Percentiles rank a stretch among this genome's conserved stretches.
Conservation (phyloP, 2,329 filamentous ascomycete genomes). For the Whalleya microplaca region DNA sequence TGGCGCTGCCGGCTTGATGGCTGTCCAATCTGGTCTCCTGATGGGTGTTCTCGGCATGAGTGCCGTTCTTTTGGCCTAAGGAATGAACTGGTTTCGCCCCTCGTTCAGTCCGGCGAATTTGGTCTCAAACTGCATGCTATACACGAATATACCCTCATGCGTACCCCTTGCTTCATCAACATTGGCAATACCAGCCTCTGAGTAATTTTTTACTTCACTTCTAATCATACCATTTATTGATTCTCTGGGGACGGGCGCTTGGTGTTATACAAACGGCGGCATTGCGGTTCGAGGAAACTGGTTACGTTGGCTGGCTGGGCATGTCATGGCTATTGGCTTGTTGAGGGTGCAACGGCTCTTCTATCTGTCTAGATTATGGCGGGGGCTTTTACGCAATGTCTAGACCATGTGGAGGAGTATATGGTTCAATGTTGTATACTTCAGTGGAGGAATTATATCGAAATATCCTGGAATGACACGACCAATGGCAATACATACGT, state of each 20-base stretch:
- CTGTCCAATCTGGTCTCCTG: constrained; percentile 32
- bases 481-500: constrained; percentile 26
- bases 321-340: neutral
- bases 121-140: too few relatives aligned
- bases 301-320: constrained; percentile 8
- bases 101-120: too few relatives aligned
- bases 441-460: constrained; percentile 13
- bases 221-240: constrained; percentile 9
- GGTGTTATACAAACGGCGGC: constrained; percentile 8
- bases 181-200: neutral
- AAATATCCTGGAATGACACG: constrained; percentile 9
- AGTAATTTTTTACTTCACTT: constrained; percentile 19
- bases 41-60: constrained; percentile 33
- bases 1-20: constrained; percentile 28
- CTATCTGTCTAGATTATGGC: constrained; percentile 28
- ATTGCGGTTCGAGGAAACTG: constrained; percentile 10
- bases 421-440: constrained; percentile 26
- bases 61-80: constrained; percentile 33
- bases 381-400: constrained; percentile 18
- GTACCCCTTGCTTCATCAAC: neutral
- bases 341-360: constrained; percentile 24
- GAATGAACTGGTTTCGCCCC: neutral
- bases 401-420: constrained; percentile 26
- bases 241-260: constrained; percentile 28
- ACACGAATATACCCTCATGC: neutral